These are phyloP conservation scores for Aureobasidium melanogenum DNA, from an alignment of 2,329 filamentous ascomycete genomes.

Conservation along the genomic window DNA sequence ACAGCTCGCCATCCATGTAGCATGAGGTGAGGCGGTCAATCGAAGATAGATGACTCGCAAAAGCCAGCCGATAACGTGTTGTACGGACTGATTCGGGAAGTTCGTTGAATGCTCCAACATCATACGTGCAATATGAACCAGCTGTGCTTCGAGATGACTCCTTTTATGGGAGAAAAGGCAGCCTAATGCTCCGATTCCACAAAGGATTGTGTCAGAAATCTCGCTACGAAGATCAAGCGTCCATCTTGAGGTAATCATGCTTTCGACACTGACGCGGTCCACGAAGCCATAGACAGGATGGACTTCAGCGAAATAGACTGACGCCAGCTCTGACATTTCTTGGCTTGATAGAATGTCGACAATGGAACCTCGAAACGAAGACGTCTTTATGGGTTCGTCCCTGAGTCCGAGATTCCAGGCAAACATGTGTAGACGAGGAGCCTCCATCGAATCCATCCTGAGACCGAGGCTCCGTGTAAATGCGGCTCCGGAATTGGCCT, in stretches of 20 bases:
- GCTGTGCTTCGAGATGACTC: too few species aligned
- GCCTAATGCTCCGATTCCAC: slow-evolving; percentile 48
- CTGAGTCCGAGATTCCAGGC: slow-evolving; percentile 44
- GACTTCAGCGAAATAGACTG: slow-evolving; percentile 45
- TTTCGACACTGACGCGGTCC: too few species aligned
- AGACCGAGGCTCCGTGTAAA: slow-evolving; percentile 46
- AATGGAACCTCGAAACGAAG: slow-evolving; percentile 27
- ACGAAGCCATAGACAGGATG: slow-evolving; percentile 46
- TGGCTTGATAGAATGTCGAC: slow-evolving; percentile 40
- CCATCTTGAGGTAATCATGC: too few species aligned
- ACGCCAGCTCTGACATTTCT: slow-evolving; percentile 39
- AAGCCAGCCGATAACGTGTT: too few species aligned
- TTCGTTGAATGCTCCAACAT: too few species aligned
- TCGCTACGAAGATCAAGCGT: too few species aligned
- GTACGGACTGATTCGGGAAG: too few species aligned
- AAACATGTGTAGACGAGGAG: slow-evolving; percentile 46
- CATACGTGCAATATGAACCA: too few species aligned
- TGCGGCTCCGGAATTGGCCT: slow-evolving; percentile 50
- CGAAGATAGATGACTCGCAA: slow-evolving; percentile 47
- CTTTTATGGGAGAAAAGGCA: slow-evolving; percentile 46
- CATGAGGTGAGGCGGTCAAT: slow-evolving; percentile 44
- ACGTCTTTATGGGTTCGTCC: slow-evolving; percentile 19
- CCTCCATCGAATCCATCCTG: slow-evolving; percentile 44
- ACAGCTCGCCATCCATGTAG: slow-evolving; percentile 50
- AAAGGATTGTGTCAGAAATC: too few species aligned